Base-by-base conservation (phyloP, 2,329 filamentous ascomycete genomes). In the Cercospora berteroae region DNA sequence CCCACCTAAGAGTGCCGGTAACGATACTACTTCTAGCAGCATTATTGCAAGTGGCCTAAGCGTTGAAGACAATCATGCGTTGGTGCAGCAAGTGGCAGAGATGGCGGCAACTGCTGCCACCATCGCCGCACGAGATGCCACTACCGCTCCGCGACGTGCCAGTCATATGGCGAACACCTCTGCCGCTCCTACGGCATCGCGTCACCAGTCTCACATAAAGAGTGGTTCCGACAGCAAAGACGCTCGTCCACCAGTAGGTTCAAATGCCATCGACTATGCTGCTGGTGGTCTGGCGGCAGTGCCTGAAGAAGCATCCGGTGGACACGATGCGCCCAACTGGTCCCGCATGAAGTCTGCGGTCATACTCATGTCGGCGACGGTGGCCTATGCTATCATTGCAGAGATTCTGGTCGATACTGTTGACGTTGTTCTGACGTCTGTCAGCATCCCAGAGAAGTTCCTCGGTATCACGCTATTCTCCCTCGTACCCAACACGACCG, bases 311-410 rank as follows among this genome's bases (percentile, higher is more conserved):
- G 60, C 70, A n/a, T 55, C 85, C 7, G 74, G 74, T 62, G 76
- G 94, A 0, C 96, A 99, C 75, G 95, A 99, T 79, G 95, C 95
- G n/a, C 95, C 95, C 4, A 99, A 99, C 78, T 99, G 95, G 95
- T 92, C 94, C 74, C 89, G 93, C 69, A 87, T 86, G 63, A 98
- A 98, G 86, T 97, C 93, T 83, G 86, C 93, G 2, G 83, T 97
- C 57, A 94, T 99, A 67, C 84, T 99, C 12, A 88, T 98, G 72
- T 90, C 88, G 1, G 94, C 96, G 3, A 99, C 95, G 0, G 76
- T 98, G 13, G 85, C 97, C 12, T 99, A 99, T 78, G 95, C 96
- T n/a, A 83, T 98, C 42, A 96, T 99, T 77, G 95, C 95, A 7
- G 95, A 99, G 79, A 97, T 99, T 63, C 82, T 99, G 5, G 96